Evolutionary conservation across 129 eudicot species (phyloP), one percentile per base, ranked within the genome.

Genomic region (carrot (Daucus carota)): DNA sequence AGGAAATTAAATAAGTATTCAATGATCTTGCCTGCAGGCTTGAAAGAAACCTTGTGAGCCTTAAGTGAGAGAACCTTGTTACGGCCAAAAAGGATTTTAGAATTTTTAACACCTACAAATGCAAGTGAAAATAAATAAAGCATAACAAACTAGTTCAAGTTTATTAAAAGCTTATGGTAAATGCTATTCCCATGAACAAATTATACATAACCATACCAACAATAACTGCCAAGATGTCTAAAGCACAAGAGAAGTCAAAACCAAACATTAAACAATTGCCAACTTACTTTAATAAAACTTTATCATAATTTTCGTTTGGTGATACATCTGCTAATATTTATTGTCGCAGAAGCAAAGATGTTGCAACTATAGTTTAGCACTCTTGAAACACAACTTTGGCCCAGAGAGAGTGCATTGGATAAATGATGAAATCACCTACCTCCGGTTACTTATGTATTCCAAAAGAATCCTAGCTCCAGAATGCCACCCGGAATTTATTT

Each of bases 21-120:
- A 28, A 75, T 33, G 47, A 40, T 46, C 83, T 86, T 84, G 88
- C 93, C 87, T 83, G 77, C 75, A 78, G 80, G 50, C 77, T 83
- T 88, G 68, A 85, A 80, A 75, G 76, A 81, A 75, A 63, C 50
- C 81, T 78, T 90, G 84, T 77, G 74, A 84, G 89, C 86, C 81
- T 77, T 77, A 36, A 80, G 82, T 74, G 85, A 80, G n/a, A 90
- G 81, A 78, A 85, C 82, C 85, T 90, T 87, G 75, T 75, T 84
- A 74, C 74, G 83, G 43, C 86, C 83, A 69, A 73, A 67, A 32
- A 81, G 76, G 46, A 36, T 87, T 44, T 86, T 89, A 65, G 60
- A 73, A 60, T 78, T 74, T 76, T 72, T 86, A 70, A 75, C 72
- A 74, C 96, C 92, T 83, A 80, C 41, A 73, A 10, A 14, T 72